These are phyloP conservation scores for Eimeria falciformis DNA, from an alignment of 169 alveolate genomes.

Conservation along the genomic window DNA sequence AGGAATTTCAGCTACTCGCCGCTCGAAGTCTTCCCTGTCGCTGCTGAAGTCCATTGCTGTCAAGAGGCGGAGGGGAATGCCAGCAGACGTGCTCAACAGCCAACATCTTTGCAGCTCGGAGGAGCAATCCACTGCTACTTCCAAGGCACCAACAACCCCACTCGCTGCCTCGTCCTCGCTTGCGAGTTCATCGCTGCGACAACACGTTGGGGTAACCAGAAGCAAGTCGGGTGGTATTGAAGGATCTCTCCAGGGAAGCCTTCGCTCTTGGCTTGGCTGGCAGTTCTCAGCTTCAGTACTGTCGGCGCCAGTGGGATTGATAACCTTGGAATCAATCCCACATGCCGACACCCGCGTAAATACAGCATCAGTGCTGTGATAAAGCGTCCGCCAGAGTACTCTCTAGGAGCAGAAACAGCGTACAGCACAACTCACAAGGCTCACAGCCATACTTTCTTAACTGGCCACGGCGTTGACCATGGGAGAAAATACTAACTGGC, in stretches of 20 bases:
- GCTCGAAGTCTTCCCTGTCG: not conserved
- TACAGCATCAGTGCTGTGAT: constrained; percentile 44
- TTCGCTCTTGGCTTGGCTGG: not conserved
- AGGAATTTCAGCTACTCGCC: not conserved
- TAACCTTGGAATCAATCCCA: not conserved
- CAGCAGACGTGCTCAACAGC: constrained; percentile 19
- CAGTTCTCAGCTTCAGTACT: not conserved
- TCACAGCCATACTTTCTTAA: too few species aligned
- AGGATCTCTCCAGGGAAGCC: constrained; percentile 29
- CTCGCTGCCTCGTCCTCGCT: not conserved
- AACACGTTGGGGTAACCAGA: not conserved
- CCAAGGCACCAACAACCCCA: not conserved
- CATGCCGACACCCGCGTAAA: constrained; percentile 12
- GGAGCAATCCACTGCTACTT: not conserved
- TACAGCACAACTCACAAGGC: too few species aligned
- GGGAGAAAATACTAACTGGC: too few species aligned
- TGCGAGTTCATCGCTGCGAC: not conserved
- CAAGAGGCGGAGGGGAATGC: constrained; percentile 9
- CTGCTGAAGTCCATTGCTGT: not conserved
- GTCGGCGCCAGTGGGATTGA: constrained; percentile 30
- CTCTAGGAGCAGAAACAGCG: constrained; percentile 10
- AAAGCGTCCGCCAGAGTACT: constrained; percentile 66
- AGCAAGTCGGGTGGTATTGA: constrained; percentile 7
- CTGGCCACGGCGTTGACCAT: too few species aligned
- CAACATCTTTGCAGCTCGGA: not conserved